phyloP scores from a whole-genome alignment of 2,329 filamentous ascomycete genomes.

The Neonectria ditissima region DNA sequence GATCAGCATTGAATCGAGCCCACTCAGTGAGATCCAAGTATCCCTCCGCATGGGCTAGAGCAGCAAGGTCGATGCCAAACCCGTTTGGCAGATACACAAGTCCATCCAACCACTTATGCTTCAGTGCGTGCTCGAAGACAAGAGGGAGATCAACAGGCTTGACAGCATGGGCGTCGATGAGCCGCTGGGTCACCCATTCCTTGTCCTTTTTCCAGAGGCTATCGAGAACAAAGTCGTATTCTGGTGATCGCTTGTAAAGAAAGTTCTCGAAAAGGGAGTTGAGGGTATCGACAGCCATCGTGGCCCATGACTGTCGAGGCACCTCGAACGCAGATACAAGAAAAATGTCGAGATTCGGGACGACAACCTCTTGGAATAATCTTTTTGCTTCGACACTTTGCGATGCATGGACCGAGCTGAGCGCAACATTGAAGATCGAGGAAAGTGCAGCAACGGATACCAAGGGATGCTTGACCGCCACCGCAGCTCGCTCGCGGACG shows the following conservation, averaged over 20 bases:
- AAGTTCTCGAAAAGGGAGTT: slow-evolving; percentile 86
- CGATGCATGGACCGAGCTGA: slow-evolving; percentile 70
- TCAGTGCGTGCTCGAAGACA: slow-evolving; percentile 73
- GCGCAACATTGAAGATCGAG: slow-evolving; percentile 73
- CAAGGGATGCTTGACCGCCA: slow-evolving; percentile 84
- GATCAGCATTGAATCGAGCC: slow-evolving; percentile 77
- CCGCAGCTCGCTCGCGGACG: slow-evolving; percentile 64
- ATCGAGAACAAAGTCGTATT: slow-evolving; percentile 90
- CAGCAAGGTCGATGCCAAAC: slow-evolving; percentile 88
- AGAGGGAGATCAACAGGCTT: slow-evolving; percentile 66
- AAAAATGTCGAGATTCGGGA: slow-evolving; percentile 82
- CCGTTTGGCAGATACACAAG: slow-evolving; percentile 83
- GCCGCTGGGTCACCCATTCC: slow-evolving; percentile 83
- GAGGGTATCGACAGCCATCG: slow-evolving; percentile 79
- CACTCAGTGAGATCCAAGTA: slow-evolving; percentile 85
- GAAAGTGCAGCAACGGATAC: slow-evolving; percentile 88
- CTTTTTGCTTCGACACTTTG: slow-evolving; percentile 73
- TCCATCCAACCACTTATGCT: slow-evolving; percentile 86
- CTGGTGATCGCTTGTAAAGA: slow-evolving; percentile 79
- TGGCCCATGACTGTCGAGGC: slow-evolving; percentile 78
- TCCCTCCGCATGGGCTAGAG: slow-evolving; percentile 83
- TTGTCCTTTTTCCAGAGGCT: slow-evolving; percentile 93
- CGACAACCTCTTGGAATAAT: slow-evolving; percentile 74
- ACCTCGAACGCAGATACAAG: slow-evolving; percentile 82
- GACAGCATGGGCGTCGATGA: slow-evolving; percentile 84